phyloP scores from a whole-genome alignment of 768 basidiomycete genomes.

The Cantharellus cinnabarinus region DNA sequence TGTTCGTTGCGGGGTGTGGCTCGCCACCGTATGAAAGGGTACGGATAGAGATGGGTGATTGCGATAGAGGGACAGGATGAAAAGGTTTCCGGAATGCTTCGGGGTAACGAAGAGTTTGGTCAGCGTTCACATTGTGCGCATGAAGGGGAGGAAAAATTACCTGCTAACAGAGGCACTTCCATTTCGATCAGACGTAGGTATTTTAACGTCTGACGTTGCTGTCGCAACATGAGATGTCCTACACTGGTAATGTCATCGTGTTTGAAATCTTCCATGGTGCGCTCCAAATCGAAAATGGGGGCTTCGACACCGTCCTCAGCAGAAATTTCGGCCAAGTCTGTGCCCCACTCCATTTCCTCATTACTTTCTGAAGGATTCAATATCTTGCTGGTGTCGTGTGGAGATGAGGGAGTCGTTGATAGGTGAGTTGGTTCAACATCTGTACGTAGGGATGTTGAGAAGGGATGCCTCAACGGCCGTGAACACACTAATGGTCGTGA shows the following conservation, averaged over 20 bases:
- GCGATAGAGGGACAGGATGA: constrained; percentile 33
- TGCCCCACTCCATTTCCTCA: neutral
- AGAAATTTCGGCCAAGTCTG: neutral
- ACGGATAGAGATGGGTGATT: constrained; percentile 45
- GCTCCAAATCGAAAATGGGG: neutral
- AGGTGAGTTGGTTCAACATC: too few species aligned
- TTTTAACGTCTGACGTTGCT: constrained; percentile 53
- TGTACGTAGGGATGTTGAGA: too few species aligned
- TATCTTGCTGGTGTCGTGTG: neutral
- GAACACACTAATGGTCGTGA: too few species aligned
- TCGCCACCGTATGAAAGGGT: constrained; percentile 62
- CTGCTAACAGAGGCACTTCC: constrained; percentile 71
- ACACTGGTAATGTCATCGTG: constrained; percentile 44
- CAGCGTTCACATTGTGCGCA: neutral
- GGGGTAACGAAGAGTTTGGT: neutral
- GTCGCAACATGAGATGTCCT: constrained; percentile 52
- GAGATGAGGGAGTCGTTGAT: too few species aligned
- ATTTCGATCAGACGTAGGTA: constrained; percentile 75
- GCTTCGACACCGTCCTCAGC: neutral
- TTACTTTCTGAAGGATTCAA: neutral
- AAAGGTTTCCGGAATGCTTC: constrained; percentile 71
- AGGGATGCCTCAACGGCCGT: too few species aligned
- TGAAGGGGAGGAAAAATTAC: constrained; percentile 23
- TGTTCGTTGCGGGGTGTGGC: constrained; percentile 45
- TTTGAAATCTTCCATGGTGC: constrained; percentile 10